Base-by-base conservation (phyloP, 108 stramenopile genomes). In the Cyclotella kingstonii region DNA sequence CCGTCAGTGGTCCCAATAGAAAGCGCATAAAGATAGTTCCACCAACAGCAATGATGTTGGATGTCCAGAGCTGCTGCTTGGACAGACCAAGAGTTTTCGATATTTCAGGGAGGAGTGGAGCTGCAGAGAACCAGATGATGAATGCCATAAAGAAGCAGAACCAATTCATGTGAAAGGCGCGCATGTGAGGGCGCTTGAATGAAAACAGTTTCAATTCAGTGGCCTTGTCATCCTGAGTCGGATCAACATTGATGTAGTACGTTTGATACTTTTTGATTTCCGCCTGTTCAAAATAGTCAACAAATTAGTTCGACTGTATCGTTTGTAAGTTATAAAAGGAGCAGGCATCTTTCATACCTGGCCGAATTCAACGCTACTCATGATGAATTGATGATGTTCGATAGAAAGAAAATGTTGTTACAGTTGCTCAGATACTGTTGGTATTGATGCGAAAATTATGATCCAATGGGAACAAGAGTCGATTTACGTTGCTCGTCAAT, bases 81-180 rank as follows among this genome's bases (percentile, higher is more conserved):
- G 69, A 74, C 25, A 95, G 54, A 19, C 52, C 81, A 8, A 95
- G 83, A 8, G 73, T 69, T 11, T 49, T 67, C 52, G 60, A 51
- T 36, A 95, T 78, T 56, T 89, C 87, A 6, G 76, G 60, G 27
- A 95, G 33, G 35, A 95, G 79, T 6, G 89, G 94, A 11, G 94
- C 90, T 47, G 84, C 74, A 25, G 86, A 77, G 70, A 95, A 95
- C 94, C 94, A 95, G 60, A 81, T 74, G 67, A 84, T 72, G 79
- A 95, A 95, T 5, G 90, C 89, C 21, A 76, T 72, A 77, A 91
- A 91, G 76, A 90, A 95, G 39, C 68, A 60, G 3, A 82, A 36
- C 91, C 91, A 92, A 2, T 84, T 76, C 60, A 76, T 76, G 72
- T 92, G 91, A 60, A 92, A 84, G 18, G 81, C 88, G 26, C 93